Evolutionary conservation across 805 yeast species (phyloP).

Genomic region (Wickerhamomyces bisporus): DNA sequence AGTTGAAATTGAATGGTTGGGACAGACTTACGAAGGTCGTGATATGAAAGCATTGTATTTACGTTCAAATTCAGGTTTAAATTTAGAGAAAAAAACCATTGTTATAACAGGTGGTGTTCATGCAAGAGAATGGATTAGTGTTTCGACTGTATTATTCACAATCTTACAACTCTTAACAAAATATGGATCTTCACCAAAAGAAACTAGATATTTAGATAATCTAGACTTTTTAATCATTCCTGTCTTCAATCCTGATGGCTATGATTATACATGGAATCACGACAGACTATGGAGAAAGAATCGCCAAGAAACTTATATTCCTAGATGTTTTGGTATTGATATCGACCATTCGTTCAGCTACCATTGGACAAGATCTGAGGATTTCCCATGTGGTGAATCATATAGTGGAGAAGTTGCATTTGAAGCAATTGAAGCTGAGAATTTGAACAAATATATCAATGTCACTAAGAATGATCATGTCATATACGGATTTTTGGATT

Average conservation of each 20-base stretch:
- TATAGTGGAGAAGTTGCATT: conserved; percentile 73
- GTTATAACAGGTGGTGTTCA: conserved; percentile 82
- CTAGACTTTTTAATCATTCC: conserved; percentile 77
- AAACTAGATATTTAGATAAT: conserved; percentile 43
- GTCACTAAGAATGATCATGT: conserved; percentile 42
- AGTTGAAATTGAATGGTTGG: conserved; percentile 61
- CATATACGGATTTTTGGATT: conserved; percentile 72
- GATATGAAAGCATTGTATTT: conserved; percentile 64
- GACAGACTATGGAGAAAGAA: conserved; percentile 90
- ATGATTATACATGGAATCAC: conserved; percentile 70
- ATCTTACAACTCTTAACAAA: conserved; percentile 42
- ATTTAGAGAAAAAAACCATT: conserved; percentile 52
- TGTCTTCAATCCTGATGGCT: conserved; percentile 88
- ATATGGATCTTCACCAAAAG: conserved; percentile 38
- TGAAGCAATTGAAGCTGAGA: conserved; percentile 55
- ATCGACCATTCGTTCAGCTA: conserved; percentile 79
- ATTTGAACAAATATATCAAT: conserved; percentile 44
- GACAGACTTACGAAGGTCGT: conserved; percentile 72
- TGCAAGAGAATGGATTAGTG: conserved; percentile 87
- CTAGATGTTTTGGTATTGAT: conserved; percentile 76
- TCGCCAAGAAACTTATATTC: conserved; percentile 65
- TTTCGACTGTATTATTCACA: conserved; percentile 60
- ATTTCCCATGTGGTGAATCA: conserved; percentile 75
- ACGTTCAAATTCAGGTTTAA: conserved; percentile 37
- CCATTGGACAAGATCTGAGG: conserved; percentile 62